These are phyloP conservation scores for Primulina eburnea DNA, from an alignment of 257 asterid species.

Conservation along the genomic window DNA sequence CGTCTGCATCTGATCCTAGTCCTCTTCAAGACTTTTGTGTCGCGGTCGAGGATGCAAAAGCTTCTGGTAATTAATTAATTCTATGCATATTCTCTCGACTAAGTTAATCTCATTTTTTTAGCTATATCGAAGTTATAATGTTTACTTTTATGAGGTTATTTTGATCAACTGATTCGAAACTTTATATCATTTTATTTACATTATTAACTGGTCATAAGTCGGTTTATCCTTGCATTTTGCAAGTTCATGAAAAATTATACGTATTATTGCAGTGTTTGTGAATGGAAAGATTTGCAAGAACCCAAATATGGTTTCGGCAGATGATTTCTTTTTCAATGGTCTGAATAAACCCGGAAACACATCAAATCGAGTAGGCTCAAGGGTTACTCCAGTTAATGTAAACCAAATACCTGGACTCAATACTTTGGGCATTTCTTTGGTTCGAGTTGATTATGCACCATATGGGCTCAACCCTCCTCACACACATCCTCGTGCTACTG, in stretches of 20 bases:
- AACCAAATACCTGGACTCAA: background rate
- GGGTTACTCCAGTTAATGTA: background rate
- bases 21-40: background rate
- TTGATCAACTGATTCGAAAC: background rate
- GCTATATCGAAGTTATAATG: background rate
- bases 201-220: too few relatives aligned
- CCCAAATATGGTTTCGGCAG: background rate
- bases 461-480: background rate
- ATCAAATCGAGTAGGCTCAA: background rate
- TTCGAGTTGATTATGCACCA: background rate
- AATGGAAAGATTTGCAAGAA: background rate
- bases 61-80: background rate
- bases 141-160: too few relatives aligned
- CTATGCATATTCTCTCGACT: too few relatives aligned
- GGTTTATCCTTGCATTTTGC: background rate
- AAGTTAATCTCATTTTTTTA: too few relatives aligned
- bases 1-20: background rate
- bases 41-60: background rate
- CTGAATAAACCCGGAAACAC: background rate
- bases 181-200: background rate
- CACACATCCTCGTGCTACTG: background rate
- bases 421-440: background rate
- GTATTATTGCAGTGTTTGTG: background rate
- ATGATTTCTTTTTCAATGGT: background rate
- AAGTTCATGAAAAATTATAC: too few relatives aligned